Base-by-base conservation (phyloP, 345 rosid species). In the Passiflora organensis region DNA sequence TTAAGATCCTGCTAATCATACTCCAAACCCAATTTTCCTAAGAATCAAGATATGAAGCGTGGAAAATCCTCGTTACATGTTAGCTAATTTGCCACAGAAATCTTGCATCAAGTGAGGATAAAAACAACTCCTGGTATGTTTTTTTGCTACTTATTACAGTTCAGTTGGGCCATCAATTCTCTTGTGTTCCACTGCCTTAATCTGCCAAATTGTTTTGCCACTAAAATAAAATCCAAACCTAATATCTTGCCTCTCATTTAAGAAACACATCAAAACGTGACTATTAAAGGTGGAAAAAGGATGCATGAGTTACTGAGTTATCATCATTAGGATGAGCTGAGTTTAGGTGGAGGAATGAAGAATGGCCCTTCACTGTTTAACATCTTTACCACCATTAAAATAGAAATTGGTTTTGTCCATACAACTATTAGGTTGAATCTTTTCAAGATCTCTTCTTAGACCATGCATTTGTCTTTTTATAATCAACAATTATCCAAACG, bases 121-220 rank as follows among this genome's bases (percentile, higher is more conserved):
- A 23, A 42, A 51, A 43, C 32, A 24, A 59, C 56, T 58, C 43
- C 57, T 32, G 16, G 53, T 13, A 62, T 61, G 25, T n/a, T 37
- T 57, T 36, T 56, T 56, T 32, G 57, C 64, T 68, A 67, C 49
- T 47, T 62, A 73, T 32, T 19, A n/a, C 15, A 37, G 43, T 70
- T 64, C 68, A 53, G 91, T 54, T 86, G 63, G 78, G 66, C 62
- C 69, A 86, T 86, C 91, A 54, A 71, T 80, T 80, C 72, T 73
- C 65, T 44, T 58, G 80, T 64, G 88, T 73, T 82, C 53, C 66
- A 66, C 64, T 67, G 79, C 55, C 80, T 63, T 72, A 59, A 63
- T 77, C 80, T 51, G n/a, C 59, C 12, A 1, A 17, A n/a, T 47
- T 58, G 21, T 49, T 60, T 53, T 54, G 63, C 38, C 16, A 46